Conservation (phyloP, 805 yeast genomes). For the Myxozyma geophila region DNA sequence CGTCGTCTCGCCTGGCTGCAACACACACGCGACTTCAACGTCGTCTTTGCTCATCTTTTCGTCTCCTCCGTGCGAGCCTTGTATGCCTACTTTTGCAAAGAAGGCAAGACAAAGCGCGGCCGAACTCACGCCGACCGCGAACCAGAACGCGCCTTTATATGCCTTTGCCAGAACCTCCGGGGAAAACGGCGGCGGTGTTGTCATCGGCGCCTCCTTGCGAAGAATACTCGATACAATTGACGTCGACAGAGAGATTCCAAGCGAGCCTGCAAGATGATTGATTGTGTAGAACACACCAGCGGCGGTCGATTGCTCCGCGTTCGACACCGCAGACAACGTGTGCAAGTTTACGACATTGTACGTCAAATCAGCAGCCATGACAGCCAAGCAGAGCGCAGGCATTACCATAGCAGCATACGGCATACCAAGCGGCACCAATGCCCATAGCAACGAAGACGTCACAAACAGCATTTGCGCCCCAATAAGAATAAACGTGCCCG, state of each 20-base stretch:
- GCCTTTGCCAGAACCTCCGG: conserved; percentile 19
- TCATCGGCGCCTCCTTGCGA: conserved; percentile 9
- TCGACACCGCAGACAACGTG: conserved; percentile 50
- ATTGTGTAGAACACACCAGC: conserved; percentile 57
- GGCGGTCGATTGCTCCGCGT: conserved; percentile 51
- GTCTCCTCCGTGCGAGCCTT: conserved; percentile 12
- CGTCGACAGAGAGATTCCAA: conserved; percentile 52
- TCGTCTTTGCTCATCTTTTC: not conserved
- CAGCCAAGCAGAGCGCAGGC: conserved; percentile 50
- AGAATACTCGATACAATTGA: conserved; percentile 48
- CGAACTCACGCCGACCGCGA: conserved; percentile 46
- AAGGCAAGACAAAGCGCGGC: conserved; percentile 40
- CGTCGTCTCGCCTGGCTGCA: conserved; percentile 16
- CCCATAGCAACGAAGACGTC: conserved; percentile 51
- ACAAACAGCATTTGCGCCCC: conserved; percentile 49
- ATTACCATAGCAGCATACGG: conserved; percentile 55
- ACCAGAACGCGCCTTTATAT: conserved; percentile 36
- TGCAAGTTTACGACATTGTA: conserved; percentile 54
- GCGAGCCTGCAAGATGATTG: conserved; percentile 49
- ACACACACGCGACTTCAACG: conserved; percentile 14
- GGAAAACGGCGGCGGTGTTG: not conserved
- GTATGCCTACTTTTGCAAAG: conserved; percentile 47
- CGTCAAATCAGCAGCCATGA: conserved; percentile 55
- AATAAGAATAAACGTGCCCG: conserved; percentile 49
- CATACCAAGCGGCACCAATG: conserved; percentile 46